These are phyloP conservation scores for Tremella mesenterica DNA, from an alignment of 768 basidiomycete species.

Conservation along the genomic window DNA sequence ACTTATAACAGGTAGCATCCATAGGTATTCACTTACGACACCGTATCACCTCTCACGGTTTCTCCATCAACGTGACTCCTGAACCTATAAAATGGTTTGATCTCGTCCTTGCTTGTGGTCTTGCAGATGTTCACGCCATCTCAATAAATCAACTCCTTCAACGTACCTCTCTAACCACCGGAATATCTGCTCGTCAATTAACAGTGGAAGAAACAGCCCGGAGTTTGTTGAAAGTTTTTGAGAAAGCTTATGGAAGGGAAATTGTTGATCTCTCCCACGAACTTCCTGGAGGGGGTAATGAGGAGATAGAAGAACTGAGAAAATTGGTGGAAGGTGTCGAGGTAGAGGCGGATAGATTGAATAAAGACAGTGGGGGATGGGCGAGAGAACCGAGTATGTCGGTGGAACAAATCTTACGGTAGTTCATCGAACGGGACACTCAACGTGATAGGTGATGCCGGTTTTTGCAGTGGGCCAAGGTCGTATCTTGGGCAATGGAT, in stretches of 20 bases:
- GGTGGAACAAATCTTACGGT: not conserved
- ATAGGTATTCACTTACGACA: conserved; percentile 96
- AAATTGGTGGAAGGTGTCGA: conserved; percentile 26
- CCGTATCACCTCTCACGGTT: conserved; percentile 87
- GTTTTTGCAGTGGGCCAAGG: too few species aligned
- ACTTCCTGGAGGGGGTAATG: not conserved
- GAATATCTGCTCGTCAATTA: not conserved
- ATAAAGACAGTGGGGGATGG: conserved; percentile 26
- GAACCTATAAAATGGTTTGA: conserved; percentile 82
- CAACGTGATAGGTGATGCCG: too few species aligned
- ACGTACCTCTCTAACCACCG: not conserved
- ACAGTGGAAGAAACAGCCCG: conserved; percentile 21
- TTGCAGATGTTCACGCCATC: conserved; percentile 70
- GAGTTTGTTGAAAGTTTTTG: conserved; percentile 27
- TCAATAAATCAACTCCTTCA: conserved; percentile 35
- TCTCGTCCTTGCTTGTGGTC: conserved; percentile 79
- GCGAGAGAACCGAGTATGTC: conserved; percentile 19
- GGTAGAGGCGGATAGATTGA: conserved; percentile 17
- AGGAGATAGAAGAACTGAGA: conserved; percentile 11
- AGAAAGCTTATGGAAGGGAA: conserved; percentile 19
- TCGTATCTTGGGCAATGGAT: too few species aligned
- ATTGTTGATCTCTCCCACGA: conserved; percentile 24
- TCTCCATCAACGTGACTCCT: conserved; percentile 77
- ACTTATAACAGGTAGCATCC: conserved; percentile 56
- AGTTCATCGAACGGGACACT: too few species aligned